Conservation (phyloP, 345 rosid species). For the Hevea brasiliensis region DNA sequence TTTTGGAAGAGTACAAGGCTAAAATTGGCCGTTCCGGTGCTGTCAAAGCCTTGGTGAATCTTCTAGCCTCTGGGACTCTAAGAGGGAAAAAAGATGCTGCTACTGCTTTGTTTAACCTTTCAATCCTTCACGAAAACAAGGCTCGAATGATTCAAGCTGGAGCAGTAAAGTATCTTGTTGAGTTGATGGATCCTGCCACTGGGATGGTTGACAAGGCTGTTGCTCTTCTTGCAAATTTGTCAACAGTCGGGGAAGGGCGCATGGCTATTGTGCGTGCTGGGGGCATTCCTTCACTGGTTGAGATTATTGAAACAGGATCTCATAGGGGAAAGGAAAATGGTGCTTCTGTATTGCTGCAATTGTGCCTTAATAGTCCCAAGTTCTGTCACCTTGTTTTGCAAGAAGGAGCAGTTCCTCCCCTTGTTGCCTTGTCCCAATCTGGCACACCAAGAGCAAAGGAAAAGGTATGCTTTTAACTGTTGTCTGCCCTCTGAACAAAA, state of each 20-base stretch:
- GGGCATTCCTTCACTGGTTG: conserved; percentile 74
- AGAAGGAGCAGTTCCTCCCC: conserved; percentile 97
- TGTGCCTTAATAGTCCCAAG: conserved; percentile 75
- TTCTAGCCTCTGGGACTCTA: conserved; percentile 73
- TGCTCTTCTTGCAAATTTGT: conserved; percentile 85
- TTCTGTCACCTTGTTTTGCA: conserved; percentile 85
- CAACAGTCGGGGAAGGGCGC: conserved; percentile 79
- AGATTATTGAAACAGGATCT: conserved; percentile 78
- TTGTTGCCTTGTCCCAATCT: conserved; percentile 86
- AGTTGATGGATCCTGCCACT: conserved; percentile 60
- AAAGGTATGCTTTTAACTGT: conserved; percentile 53
- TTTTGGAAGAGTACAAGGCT: conserved; percentile 67
- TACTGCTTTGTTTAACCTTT: conserved; percentile 85
- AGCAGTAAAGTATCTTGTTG: conserved; percentile 76
- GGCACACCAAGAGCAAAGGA: conserved; percentile 96
- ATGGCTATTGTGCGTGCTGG: conserved; percentile 68
- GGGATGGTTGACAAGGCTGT: conserved; percentile 94
- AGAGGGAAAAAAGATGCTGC: conserved; percentile 95
- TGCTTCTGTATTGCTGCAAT: conserved; percentile 74
- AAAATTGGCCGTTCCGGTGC: conserved; percentile 86
- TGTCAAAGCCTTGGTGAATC: conserved; percentile 69
- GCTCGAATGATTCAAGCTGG: conserved; percentile 94
- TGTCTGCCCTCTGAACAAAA: neutral
- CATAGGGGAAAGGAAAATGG: conserved; percentile 93
- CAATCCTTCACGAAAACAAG: conserved; percentile 90